A percentile compares a stretch with the other conserved stretches of the same genome.
Evolutionary conservation across 192 early-diverging fungal species (phyloP).

Genomic region (Chytriomyces confervae): DNA sequence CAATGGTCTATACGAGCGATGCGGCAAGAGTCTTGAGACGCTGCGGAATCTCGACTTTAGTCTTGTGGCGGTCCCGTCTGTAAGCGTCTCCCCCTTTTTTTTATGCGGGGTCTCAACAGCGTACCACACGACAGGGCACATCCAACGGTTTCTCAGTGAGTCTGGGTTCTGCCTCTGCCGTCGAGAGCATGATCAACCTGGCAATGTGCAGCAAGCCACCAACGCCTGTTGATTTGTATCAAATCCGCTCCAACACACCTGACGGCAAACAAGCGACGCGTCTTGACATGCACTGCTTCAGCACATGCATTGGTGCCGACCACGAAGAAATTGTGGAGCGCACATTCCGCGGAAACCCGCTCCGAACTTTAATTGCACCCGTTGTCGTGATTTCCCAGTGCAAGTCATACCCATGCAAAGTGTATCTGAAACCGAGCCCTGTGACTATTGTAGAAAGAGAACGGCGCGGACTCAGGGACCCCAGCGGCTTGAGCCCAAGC

Average conservation of each 20-base stretch:
- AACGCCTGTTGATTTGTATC: not conserved
- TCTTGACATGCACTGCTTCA: slow-evolving; percentile 1
- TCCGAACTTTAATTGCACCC: not conserved
- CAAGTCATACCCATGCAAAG: not conserved
- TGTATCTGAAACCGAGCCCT: not conserved
- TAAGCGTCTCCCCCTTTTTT: not conserved
- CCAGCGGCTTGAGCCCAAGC: not conserved
- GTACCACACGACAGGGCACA: not conserved
- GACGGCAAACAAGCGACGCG: not conserved
- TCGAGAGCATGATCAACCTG: not conserved
- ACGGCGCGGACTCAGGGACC: not conserved
- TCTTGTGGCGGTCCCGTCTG: not conserved
- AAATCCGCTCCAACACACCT: not conserved
- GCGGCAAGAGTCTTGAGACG: not conserved
- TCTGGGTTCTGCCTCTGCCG: not conserved
- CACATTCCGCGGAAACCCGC: not conserved
- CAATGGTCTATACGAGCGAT: not conserved
- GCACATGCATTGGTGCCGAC: not conserved
- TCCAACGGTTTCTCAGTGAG: not conserved
- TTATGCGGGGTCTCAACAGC: not conserved
- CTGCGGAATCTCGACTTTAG: not conserved
- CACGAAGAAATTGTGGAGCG: slow-evolving; percentile 1
- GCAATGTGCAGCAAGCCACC: not conserved
- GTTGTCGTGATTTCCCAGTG: not conserved
- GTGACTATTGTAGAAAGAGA: not conserved